Conservation (phyloP, 768 basidiomycete genomes). For the Leccinum longicurvipes region DNA sequence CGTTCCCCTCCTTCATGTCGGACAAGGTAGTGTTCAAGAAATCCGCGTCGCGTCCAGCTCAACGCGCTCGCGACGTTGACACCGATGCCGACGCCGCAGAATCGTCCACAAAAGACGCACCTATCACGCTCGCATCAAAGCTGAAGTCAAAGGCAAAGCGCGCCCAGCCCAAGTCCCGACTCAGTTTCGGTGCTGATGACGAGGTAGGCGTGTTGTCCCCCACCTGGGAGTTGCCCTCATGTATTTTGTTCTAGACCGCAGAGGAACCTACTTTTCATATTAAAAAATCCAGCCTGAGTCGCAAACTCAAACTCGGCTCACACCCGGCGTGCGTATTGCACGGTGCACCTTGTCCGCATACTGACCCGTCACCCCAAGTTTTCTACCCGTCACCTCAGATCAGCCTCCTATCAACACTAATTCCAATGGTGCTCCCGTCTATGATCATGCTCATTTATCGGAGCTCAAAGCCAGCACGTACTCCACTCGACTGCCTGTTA, state of each 20-base stretch:
- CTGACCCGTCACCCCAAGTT: conserved; percentile 27
- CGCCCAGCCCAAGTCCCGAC: conserved; percentile 57
- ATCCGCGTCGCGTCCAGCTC: conserved; percentile 38
- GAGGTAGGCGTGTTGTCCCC: conserved; percentile 46
- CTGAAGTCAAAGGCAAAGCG: conserved; percentile 72
- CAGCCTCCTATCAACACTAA: conserved; percentile 49
- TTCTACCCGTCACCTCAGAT: conserved; percentile 47
- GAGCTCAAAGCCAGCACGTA: conserved; percentile 79
- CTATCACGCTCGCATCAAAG: conserved; percentile 59
- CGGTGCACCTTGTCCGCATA: neutral
- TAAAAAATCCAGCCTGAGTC: conserved; percentile 77
- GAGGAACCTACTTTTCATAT: conserved; percentile 69
- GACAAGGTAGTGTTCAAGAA: conserved; percentile 42
- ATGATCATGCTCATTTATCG: conserved; percentile 69
- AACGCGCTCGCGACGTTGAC: conserved; percentile 39
- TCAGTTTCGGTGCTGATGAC: conserved; percentile 75
- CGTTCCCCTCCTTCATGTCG: conserved; percentile 12
- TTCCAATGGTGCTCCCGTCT: conserved; percentile 53
- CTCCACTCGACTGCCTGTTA: conserved; percentile 43
- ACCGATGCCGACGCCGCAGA: conserved; percentile 29
- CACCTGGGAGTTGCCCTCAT: conserved; percentile 11
- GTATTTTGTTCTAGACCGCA: conserved; percentile 44
- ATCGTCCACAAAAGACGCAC: conserved; percentile 36
- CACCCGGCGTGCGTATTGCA: conserved; percentile 45
- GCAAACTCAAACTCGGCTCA: conserved; percentile 55